Percentiles rank a stretch among this genome's conserved stretches.
Conservation (phyloP, 495 filamentous ascomycete species). For the Elasticomyces elasticus region DNA sequence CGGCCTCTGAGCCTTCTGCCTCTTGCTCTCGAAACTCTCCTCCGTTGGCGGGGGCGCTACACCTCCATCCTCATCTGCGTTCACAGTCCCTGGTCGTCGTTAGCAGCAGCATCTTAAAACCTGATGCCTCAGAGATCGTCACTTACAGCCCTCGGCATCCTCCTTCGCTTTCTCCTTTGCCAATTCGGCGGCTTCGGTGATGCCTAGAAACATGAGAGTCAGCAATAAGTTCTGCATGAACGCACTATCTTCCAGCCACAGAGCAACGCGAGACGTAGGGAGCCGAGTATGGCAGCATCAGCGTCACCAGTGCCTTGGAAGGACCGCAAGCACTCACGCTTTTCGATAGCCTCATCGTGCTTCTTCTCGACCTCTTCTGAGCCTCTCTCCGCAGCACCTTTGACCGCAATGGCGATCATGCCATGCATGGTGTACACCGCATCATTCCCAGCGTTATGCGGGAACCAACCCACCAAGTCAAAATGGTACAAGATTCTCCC, state of each 20-base stretch:
- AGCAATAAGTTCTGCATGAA: not conserved
- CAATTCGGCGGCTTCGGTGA: not conserved
- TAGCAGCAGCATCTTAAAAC: too few relatives aligned
- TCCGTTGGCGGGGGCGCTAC: not conserved
- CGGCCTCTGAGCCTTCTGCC: not conserved
- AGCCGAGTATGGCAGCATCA: too few relatives aligned
- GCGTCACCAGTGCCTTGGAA: too few relatives aligned
- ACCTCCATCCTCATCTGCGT: constrained; percentile 1
- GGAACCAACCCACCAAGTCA: constrained; percentile 48
- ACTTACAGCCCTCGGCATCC: constrained; percentile 4
- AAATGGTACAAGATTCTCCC: constrained; percentile 52
- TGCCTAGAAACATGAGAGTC: not conserved
- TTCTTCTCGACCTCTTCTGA: constrained; percentile 15
- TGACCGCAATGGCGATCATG: constrained; percentile 50
- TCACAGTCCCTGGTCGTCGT: too few relatives aligned
- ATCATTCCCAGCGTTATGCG: constrained; percentile 95
- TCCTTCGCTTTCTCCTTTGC: constrained; percentile 1
- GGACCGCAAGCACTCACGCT: too few relatives aligned
- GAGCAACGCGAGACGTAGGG: too few relatives aligned
- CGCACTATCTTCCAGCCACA: too few relatives aligned
- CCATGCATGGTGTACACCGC: constrained; percentile 73
- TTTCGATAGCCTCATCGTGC: constrained; percentile 13
- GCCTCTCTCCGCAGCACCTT: constrained; percentile 5
- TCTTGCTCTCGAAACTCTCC: not conserved
- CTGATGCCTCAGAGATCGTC: too few relatives aligned